phyloP scores from a whole-genome alignment of 2,329 filamentous ascomycete genomes.

The Nannizziopsis barbatae region DNA sequence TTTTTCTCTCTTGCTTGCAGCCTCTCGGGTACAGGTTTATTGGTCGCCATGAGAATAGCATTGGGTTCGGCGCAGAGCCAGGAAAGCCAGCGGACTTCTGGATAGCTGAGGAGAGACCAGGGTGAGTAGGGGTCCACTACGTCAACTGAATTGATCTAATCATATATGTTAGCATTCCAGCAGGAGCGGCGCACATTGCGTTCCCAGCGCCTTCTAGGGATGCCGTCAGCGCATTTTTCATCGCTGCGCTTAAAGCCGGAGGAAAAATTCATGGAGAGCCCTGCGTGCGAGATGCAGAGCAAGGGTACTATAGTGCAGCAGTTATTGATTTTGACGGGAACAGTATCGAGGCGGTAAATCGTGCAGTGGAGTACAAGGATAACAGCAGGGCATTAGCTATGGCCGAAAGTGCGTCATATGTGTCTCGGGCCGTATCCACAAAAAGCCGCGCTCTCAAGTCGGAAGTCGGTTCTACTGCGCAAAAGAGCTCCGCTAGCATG shows the following conservation, averaged over 20 bases:
- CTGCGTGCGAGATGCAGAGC: constrained; percentile 42
- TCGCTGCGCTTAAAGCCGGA: constrained; percentile 55
- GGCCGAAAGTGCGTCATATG: constrained; percentile 30
- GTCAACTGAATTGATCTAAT: constrained; percentile 11
- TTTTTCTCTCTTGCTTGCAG: constrained; percentile 69
- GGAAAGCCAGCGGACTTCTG: constrained; percentile 49
- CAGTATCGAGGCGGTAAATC: constrained; percentile 59
- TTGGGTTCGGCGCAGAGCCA: constrained; percentile 49
- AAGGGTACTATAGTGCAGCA: constrained; percentile 51
- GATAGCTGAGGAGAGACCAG: constrained; percentile 50
- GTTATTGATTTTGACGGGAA: constrained; percentile 73
- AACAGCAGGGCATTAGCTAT: constrained; percentile 25
- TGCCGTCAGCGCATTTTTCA: constrained; percentile 61
- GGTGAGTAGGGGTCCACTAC: constrained; percentile 29
- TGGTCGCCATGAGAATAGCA: constrained; percentile 48
- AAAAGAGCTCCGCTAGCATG: constrained; percentile 14
- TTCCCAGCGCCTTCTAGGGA: constrained; percentile 57
- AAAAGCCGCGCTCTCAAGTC: constrained; percentile 21
- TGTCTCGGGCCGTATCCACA: constrained; percentile 25
- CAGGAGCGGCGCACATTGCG: constrained; percentile 50
- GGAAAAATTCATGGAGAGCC: constrained; percentile 49
- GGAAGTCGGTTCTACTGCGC: constrained; percentile 21
- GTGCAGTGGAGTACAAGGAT: constrained; percentile 20
- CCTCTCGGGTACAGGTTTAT: constrained; percentile 66
- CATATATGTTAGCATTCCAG: constrained; percentile 33